phyloP scores from a whole-genome alignment of 148 eudicot species.

The Drosera capensis region DNA sequence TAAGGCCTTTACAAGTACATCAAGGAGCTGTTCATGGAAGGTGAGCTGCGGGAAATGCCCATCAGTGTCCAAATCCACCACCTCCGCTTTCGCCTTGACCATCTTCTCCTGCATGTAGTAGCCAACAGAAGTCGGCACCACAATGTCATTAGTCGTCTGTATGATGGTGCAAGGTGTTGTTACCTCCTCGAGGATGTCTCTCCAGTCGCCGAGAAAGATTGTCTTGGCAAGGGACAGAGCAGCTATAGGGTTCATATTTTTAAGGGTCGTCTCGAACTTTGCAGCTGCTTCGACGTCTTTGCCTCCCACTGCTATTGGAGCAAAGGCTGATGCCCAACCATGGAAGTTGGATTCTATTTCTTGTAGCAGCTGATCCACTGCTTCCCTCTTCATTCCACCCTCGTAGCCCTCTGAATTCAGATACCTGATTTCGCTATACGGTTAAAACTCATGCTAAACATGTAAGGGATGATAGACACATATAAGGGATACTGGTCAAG shows the following conservation, averaged over 20 bases:
- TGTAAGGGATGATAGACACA: not conserved
- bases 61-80: conserved; percentile 40
- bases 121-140: conserved; percentile 53
- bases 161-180: conserved; percentile 50
- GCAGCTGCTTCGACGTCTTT: conserved; percentile 23
- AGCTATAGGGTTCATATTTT: conserved; percentile 43
- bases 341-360: conserved; percentile 40
- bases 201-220: conserved; percentile 46
- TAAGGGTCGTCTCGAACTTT: conserved; percentile 28
- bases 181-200: conserved; percentile 50
- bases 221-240: conserved; percentile 49
- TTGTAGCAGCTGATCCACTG: conserved; percentile 41
- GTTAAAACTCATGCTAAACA: not conserved
- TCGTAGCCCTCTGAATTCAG: conserved; percentile 61
- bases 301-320: conserved; percentile 28
- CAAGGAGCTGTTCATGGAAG: conserved; percentile 39
- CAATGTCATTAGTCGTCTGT: conserved; percentile 44
- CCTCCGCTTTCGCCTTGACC: conserved; percentile 28
- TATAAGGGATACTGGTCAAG: not conserved
- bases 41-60: conserved; percentile 84
- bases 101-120: conserved; percentile 45
- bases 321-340: conserved; percentile 49
- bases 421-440: conserved; percentile 21
- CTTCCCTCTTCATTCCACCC: conserved; percentile 60
- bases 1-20: conserved; percentile 23